These are phyloP conservation scores for Melaleuca alternifolia DNA, from an alignment of 345 rosid genomes.

Conservation along the genomic window DNA sequence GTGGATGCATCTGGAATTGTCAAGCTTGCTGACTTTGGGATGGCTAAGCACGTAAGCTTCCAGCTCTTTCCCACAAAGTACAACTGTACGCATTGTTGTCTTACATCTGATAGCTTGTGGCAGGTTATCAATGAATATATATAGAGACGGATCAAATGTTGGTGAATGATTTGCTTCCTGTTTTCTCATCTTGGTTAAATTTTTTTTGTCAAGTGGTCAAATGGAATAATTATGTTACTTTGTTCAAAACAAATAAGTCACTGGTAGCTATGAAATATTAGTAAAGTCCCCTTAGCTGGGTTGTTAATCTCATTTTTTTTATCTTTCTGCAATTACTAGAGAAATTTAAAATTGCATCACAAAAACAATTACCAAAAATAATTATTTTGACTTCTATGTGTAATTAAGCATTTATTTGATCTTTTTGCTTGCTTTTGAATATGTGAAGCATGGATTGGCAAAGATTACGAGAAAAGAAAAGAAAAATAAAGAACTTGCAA, in stretches of 20 bases:
- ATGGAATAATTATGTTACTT: neutral
- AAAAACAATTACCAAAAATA: neutral
- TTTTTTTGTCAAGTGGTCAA: neutral
- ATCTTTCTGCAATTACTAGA: neutral
- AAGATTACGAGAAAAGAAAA: neutral
- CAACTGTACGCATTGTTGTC: neutral
- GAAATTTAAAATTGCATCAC: neutral
- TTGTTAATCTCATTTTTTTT: neutral
- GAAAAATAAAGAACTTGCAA: neutral
- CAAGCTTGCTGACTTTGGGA: conserved; percentile 96
- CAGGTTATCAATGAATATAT: neutral
- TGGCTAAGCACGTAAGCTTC: conserved; percentile 88
- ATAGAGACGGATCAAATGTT: neutral
- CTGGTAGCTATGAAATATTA: neutral
- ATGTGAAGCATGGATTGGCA: neutral
- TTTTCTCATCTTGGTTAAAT: neutral
- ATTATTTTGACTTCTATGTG: neutral
- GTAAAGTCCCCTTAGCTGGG: neutral
- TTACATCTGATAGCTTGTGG: neutral
- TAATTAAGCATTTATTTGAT: neutral
- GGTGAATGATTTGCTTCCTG: neutral
- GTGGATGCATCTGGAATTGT: conserved; percentile 95
- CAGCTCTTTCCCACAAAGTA: neutral
- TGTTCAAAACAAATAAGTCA: neutral
- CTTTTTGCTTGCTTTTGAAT: neutral